phyloP scores from a whole-genome alignment of 345 rosid species.

The Euphorbia tirucalli region DNA sequence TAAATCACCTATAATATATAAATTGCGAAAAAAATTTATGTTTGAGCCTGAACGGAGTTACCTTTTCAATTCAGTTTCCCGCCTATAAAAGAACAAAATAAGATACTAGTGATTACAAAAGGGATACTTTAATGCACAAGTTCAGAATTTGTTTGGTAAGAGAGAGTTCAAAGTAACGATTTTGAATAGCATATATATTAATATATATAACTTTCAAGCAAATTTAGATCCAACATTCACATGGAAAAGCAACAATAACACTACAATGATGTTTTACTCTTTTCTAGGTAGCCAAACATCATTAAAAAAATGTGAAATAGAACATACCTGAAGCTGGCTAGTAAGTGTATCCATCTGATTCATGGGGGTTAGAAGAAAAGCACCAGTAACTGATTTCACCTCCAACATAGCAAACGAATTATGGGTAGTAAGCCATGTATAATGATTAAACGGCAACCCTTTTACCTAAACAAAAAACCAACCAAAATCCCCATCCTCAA shows the following conservation, averaged over 20 bases:
- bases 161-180: no score
- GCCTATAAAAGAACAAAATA: no score
- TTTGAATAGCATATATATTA: no score
- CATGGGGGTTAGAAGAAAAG: slow-evolving; percentile 20
- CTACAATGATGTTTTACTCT: not conserved
- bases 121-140: no score
- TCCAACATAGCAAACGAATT: slow-evolving; percentile 53
- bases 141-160: no score
- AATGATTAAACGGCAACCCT: slow-evolving; percentile 50
- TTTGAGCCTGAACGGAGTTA: no score
- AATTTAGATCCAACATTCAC: slow-evolving; percentile 2
- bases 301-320: not conserved
- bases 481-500: not conserved
- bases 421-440: slow-evolving; percentile 58
- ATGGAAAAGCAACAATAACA: slow-evolving; percentile 15
- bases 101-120: no score
- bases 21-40: no score
- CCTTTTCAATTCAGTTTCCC: no score
- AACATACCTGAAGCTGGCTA: slow-evolving; percentile 30
- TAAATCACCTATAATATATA: no score
- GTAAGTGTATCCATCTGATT: slow-evolving; percentile 38
- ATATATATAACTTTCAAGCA: slow-evolving; percentile 16
- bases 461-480: slow-evolving; percentile 11
- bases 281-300: slow-evolving; percentile 10
- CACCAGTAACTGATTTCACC: slow-evolving; percentile 23